Percentiles rank a stretch among this genome's conserved stretches.
These are phyloP conservation scores for Coemansia biformis DNA, from an alignment of 192 early-diverging fungal species.

Conservation along the genomic window DNA sequence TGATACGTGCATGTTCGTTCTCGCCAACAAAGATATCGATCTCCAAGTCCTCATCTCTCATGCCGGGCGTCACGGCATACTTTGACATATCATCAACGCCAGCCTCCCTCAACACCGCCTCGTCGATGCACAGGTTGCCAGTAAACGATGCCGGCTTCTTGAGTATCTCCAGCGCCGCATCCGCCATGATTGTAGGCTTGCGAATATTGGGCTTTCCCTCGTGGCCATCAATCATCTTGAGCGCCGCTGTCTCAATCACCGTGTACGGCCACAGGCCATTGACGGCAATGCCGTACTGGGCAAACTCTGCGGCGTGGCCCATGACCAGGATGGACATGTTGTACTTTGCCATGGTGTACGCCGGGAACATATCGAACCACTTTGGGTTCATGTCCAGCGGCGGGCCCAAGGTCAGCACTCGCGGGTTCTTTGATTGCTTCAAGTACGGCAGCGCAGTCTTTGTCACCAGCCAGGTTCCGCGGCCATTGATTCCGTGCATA, in stretches of 20 bases:
- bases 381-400: slow-evolving; percentile 64
- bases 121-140: slow-evolving; percentile 73
- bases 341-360: slow-evolving; percentile 66
- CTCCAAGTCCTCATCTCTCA: slow-evolving; percentile 48
- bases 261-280: slow-evolving; percentile 77
- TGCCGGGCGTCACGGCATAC: slow-evolving; percentile 58
- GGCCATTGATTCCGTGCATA: slow-evolving; percentile 73
- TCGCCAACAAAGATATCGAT: slow-evolving; percentile 60
- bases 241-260: slow-evolving; percentile 67
- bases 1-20: slow-evolving; percentile 14
- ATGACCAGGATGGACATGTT: slow-evolving; percentile 73
- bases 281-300: slow-evolving; percentile 60
- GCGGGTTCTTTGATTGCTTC: slow-evolving; percentile 63
- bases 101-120: slow-evolving; percentile 61
- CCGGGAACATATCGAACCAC: slow-evolving; percentile 66
- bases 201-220: slow-evolving; percentile 9
- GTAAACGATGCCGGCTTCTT: slow-evolving; percentile 54
- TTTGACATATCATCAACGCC: slow-evolving; percentile 66
- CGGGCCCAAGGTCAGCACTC: slow-evolving; percentile 68
- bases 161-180: slow-evolving; percentile 63
- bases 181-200: slow-evolving; percentile 66
- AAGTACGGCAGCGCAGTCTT: slow-evolving; percentile 63
- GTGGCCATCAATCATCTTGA: slow-evolving; percentile 33
- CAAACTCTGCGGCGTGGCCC: slow-evolving; percentile 67
- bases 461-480: slow-evolving; percentile 74